Percentiles rank a stretch among this genome's conserved stretches.
Evolutionary conservation across 176 grass and related monocot genomes (phyloP).

Genomic region (Eleusine coracana): DNA sequence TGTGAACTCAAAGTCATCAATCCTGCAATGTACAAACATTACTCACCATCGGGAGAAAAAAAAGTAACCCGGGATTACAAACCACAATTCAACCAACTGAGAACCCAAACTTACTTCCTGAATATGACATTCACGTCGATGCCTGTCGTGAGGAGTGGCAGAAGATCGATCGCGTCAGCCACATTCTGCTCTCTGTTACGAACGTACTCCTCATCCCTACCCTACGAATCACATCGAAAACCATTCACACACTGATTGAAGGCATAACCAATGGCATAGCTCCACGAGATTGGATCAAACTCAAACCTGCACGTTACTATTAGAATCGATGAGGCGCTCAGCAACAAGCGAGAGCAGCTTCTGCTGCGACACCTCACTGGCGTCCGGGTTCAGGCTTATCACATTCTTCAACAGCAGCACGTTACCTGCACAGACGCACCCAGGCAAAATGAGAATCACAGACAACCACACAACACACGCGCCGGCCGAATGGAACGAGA

Average conservation of each 20-base stretch:
- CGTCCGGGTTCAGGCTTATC: conserved; percentile 81
- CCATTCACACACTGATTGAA: not conserved
- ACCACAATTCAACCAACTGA: conserved; percentile 3
- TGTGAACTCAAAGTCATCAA: conserved; percentile 98
- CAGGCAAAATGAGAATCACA: conserved; percentile 1
- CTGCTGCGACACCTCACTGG: conserved; percentile 88
- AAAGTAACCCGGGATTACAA: not conserved
- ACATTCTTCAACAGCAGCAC: conserved; percentile 91
- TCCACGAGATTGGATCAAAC: conserved; percentile 23
- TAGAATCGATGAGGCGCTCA: conserved; percentile 84
- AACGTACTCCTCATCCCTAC: conserved; percentile 73
- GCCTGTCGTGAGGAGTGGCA: conserved; percentile 74
- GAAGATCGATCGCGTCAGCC: conserved; percentile 79
- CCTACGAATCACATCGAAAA: conserved; percentile 38
- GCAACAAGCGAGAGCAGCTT: conserved; percentile 91
- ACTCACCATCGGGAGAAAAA: conserved; percentile 22
- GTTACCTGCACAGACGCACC: conserved; percentile 59
- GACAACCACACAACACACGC: not conserved
- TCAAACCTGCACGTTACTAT: conserved; percentile 73
- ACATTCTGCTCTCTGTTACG: conserved; percentile 85
- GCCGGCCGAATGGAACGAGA: not conserved
- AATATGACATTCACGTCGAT: conserved; percentile 96
- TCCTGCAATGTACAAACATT: conserved; percentile 46
- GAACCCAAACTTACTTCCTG: conserved; percentile 62
- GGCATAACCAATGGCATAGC: not conserved